phyloP scores from a whole-genome alignment of 805 yeast species.

The Tetrapisispora taiwanensis region DNA sequence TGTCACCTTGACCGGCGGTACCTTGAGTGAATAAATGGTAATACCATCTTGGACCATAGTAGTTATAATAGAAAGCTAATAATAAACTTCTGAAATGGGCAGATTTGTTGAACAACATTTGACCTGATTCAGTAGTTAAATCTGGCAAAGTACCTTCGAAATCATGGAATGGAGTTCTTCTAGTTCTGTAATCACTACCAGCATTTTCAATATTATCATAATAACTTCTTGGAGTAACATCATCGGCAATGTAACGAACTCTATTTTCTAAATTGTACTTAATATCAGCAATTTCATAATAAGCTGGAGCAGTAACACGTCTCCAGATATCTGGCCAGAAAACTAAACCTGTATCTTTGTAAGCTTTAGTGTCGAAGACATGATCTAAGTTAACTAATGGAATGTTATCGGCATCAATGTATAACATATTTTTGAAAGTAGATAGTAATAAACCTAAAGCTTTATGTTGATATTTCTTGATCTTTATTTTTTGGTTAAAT shows the following conservation, averaged over 20 bases:
- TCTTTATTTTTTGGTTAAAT: constrained; percentile 33
- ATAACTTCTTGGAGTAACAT: constrained; percentile 13
- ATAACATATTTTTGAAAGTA: constrained; percentile 60
- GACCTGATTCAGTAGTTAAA: constrained; percentile 63
- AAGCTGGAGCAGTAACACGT: constrained; percentile 53
- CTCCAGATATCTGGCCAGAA: constrained; percentile 76
- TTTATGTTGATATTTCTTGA: constrained; percentile 57
- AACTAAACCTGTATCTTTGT: constrained; percentile 40
- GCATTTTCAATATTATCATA: constrained; percentile 6
- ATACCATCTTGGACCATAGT: constrained; percentile 55
- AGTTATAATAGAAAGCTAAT: constrained; percentile 53
- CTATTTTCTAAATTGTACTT: constrained; percentile 30
- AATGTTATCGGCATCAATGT: constrained; percentile 68
- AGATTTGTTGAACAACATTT: constrained; percentile 50
- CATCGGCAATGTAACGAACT: constrained; percentile 24
- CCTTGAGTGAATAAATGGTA: constrained; percentile 65
- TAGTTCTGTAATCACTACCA: constrained; percentile 4
- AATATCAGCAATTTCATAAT: constrained; percentile 43
- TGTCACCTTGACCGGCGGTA: constrained; percentile 71
- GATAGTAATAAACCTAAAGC: constrained; percentile 65
- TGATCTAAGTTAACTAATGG: constrained; percentile 40
- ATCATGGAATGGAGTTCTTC: constrained; percentile 44
- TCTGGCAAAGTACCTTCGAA: constrained; percentile 56
- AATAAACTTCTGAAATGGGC: constrained; percentile 49
- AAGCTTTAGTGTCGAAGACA: constrained; percentile 38